Base-by-base conservation (phyloP, 1,284 basidiomycete genomes). In the Malassezia globosa region DNA sequence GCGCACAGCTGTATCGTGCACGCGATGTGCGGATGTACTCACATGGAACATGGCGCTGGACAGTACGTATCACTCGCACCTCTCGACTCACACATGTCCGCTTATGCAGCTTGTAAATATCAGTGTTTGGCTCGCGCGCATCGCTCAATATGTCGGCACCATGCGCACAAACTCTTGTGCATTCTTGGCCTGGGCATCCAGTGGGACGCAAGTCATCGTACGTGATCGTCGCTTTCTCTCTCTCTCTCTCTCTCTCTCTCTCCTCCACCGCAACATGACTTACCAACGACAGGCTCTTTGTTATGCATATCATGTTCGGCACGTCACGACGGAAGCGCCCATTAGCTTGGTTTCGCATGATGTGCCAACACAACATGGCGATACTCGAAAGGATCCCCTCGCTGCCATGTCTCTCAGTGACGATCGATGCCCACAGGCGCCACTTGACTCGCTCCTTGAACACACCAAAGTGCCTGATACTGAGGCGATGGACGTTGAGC, bases 401-500 rank as follows among this genome's bases (percentile, higher is more conserved):
- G 49, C 49, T 8, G 37, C 36, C 14, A 33, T 51, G 43, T 51
- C 49, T 18, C 31, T 51, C 5, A 22, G 23, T 24, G 24, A 23
- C 10, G 33, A 43, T 6, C 41, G 26, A 23, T 31, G 21, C 13
- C 27, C 43, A 23, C 23, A 34, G 13, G 35, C 31, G 18, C 38
- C 42, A 5, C 14, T 42, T n/a, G 42, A 49, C 22, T 24, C 33
- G n/a, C 41, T 43, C 3, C 21, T 46, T 7, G 22, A 43, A 23
- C 27, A 22, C 21, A 3, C 31, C 6, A 11, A 18, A 11, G 19
- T 22, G 2, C 5, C 29, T 8, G 29, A 22, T 4, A 31, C 8
- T 11, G 45, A 46, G 18, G 40, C 43, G 13, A 51, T 40, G 50
- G 45, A 45, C 4, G 37, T 55, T 10, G 36, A 42, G 31, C 48